Evolutionary conservation across 2,329 filamentous ascomycete species (phyloP).

Genomic region (Emericellopsis atlantica): DNA sequence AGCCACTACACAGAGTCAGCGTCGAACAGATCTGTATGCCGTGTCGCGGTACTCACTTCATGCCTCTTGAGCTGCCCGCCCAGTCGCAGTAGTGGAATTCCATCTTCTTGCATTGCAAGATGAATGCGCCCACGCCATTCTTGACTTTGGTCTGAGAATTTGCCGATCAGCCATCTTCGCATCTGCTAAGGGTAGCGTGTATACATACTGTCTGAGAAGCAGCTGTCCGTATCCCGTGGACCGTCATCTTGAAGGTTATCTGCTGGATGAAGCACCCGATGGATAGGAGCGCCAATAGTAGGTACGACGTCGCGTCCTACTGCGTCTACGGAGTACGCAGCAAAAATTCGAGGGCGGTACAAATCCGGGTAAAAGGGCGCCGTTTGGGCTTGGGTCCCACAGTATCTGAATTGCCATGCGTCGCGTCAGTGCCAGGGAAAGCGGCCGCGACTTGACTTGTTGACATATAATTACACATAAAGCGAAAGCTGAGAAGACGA

Average conservation of each 20-base stretch:
- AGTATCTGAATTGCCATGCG: no score
- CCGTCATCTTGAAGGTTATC: not conserved
- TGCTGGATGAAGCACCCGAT: no score
- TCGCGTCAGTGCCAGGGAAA: no score
- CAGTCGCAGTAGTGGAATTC: slow-evolving; percentile 97
- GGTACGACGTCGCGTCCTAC: no score
- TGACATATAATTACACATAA: no score
- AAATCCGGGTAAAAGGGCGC: slow-evolving; percentile 2
- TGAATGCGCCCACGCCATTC: slow-evolving; percentile 96
- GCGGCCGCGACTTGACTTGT: no score
- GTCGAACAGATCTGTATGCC: not conserved
- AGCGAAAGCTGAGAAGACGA: no score
- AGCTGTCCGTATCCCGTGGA: not conserved
- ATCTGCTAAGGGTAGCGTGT: not conserved
- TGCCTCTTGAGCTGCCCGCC: slow-evolving; percentile 83
- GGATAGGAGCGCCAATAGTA: no score
- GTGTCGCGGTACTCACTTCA: slow-evolving; percentile 54
- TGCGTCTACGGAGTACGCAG: not conserved
- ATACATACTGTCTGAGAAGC: slow-evolving; percentile 37
- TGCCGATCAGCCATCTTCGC: not conserved
- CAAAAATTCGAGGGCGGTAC: slow-evolving; percentile 2
- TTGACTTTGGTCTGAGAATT: slow-evolving; percentile 20
- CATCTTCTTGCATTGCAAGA: slow-evolving; percentile 91
- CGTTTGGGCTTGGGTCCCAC: not conserved
- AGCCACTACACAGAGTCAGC: slow-evolving; percentile 43